These are phyloP conservation scores for Eucalyptus melliodora DNA, from an alignment of 345 rosid species.

Conservation along the genomic window DNA sequence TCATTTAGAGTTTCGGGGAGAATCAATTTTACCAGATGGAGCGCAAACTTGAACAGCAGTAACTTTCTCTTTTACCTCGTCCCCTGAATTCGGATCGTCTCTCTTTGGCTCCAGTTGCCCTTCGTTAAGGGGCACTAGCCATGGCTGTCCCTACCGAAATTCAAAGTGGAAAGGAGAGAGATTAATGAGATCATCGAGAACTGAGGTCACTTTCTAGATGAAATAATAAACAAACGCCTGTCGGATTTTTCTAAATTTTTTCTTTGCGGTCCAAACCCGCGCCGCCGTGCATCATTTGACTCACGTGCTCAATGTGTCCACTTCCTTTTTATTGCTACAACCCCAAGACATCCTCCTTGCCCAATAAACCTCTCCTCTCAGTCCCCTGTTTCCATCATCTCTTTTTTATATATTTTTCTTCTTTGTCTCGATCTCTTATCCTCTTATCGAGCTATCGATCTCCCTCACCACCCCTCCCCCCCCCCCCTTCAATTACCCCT, in stretches of 20 bases:
- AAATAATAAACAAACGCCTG: neutral
- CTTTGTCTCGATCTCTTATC: neutral
- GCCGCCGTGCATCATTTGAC: constrained; percentile 9
- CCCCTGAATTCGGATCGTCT: neutral
- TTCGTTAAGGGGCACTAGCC: neutral
- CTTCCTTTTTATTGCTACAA: neutral
- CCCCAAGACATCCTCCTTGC: neutral
- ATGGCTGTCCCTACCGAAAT: neutral
- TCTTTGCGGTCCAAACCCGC: neutral
- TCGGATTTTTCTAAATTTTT: neutral
- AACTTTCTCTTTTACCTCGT: neutral
- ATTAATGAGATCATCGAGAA: neutral
- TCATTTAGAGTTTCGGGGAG: neutral
- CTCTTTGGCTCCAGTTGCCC: neutral
- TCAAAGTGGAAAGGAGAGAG: neutral
- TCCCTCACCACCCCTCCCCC: neutral
- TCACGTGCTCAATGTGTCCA: neutral
- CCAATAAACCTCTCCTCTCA: neutral
- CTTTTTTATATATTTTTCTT: neutral
- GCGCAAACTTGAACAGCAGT: neutral
- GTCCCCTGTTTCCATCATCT: neutral
- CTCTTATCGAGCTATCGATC: neutral
- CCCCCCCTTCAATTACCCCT: neutral
- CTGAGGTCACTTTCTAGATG: neutral
- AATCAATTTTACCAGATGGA: neutral